Percentiles rank a stretch among this genome's conserved stretches.
These are phyloP conservation scores for Pistacia vera DNA, from an alignment of 345 rosid genomes.

Conservation along the genomic window DNA sequence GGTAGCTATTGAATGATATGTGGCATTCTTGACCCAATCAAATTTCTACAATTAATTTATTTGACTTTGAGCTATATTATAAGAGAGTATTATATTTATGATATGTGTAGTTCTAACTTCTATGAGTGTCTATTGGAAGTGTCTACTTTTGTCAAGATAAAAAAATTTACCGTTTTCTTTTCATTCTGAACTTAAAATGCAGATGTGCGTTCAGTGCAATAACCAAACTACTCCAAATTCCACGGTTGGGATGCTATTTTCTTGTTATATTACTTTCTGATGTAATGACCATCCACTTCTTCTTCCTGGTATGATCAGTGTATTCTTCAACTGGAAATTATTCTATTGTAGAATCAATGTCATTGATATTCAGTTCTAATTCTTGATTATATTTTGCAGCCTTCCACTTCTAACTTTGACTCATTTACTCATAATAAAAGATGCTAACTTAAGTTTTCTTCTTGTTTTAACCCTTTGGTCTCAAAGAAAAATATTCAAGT, in stretches of 20 bases:
- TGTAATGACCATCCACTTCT: conserved; percentile 94
- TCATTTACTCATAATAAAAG: neutral
- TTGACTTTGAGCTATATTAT: neutral
- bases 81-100: neutral
- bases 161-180: neutral
- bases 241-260: conserved; percentile 92
- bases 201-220: conserved; percentile 94
- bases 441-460: neutral
- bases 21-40: neutral
- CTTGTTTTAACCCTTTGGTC: neutral
- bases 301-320: conserved; percentile 74
- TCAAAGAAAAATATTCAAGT: neutral
- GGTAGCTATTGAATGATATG: neutral
- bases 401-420: neutral
- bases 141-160: conserved; percentile 14
- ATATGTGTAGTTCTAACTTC: neutral
- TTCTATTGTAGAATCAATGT: neutral
- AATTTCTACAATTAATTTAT: neutral
- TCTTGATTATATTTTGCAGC: neutral
- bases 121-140: neutral
- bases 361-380: neutral
- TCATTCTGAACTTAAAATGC: conserved; percentile 30
- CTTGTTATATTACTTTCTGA: conserved; percentile 89
- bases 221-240: conserved; percentile 71
- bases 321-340: neutral